Evolutionary conservation across 1,284 basidiomycete genomes (phyloP).

Genomic region (Irpex sp.): DNA sequence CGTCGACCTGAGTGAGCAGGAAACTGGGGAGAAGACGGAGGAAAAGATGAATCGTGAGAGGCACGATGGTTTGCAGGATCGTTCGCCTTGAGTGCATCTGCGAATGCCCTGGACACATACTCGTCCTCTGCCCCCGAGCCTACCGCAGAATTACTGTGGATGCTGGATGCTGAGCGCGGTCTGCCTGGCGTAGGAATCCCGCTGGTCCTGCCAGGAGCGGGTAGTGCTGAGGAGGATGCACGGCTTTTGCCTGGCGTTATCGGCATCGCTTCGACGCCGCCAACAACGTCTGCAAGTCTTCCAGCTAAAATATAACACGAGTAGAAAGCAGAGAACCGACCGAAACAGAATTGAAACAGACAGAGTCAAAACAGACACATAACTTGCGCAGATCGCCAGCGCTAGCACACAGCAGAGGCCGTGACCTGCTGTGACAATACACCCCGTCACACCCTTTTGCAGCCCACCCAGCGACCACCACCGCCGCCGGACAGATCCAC

Average conservation of each 20-base stretch:
- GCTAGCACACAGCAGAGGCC: neutral
- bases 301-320: neutral
- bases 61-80: constrained; percentile 68
- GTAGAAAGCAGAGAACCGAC: neutral
- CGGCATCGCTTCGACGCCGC: constrained; percentile 26
- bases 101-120: constrained; percentile 62
- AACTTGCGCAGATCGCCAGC: too few species aligned
- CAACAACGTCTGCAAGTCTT: neutral
- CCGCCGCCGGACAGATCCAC: neutral
- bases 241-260: constrained; percentile 52
- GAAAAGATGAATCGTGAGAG: constrained; percentile 34
- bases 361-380: neutral
- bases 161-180: constrained; percentile 59
- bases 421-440: neutral
- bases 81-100: constrained; percentile 73
- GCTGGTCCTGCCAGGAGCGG: constrained; percentile 52
- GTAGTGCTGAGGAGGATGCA: constrained; percentile 44
- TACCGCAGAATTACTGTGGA: constrained; percentile 25
- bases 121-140: constrained; percentile 39
- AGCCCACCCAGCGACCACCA: neutral
- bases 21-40: constrained; percentile 26
- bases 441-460: neutral
- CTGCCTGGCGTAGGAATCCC: constrained; percentile 71
- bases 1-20: constrained; percentile 34
- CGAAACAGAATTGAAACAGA: neutral